Conservation (phyloP, 2,329 filamentous ascomycete genomes). For the Ophiocordyceps robertsii region DNA sequence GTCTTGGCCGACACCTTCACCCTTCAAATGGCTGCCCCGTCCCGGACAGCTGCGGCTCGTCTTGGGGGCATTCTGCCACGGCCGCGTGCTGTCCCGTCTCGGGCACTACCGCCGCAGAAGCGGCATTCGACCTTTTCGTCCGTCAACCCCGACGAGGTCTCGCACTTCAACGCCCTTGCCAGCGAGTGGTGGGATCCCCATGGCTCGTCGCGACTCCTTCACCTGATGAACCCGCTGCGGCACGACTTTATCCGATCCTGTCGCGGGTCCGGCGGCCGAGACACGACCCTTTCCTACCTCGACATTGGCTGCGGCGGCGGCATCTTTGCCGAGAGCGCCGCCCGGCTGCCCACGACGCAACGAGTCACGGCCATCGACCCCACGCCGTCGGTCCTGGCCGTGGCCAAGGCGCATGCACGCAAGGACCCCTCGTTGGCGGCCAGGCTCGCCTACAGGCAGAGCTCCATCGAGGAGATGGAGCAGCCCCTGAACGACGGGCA, state of each 20-base stretch:
- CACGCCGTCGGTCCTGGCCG: constrained; percentile 55
- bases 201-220: constrained; percentile 79
- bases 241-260: constrained; percentile 81
- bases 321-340: constrained; percentile 85
- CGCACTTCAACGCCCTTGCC: constrained; percentile 88
- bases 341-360: constrained; percentile 48
- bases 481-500: constrained; percentile 21
- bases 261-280: constrained; percentile 32
- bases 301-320: constrained; percentile 94
- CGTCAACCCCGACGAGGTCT: constrained; percentile 79
- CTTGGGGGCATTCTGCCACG: background rate
- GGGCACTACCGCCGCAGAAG: background rate
- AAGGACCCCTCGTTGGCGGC: constrained; percentile 54
- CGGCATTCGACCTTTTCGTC: constrained; percentile 38
- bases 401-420: constrained; percentile 64
- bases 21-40: constrained; percentile 4
- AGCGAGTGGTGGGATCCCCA: constrained; percentile 96
- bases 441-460: constrained; percentile 61
- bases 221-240: constrained; percentile 95
- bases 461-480: constrained; percentile 58
- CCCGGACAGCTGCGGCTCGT: constrained; percentile 2
- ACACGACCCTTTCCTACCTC: constrained; percentile 49
- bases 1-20: background rate
- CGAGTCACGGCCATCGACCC: constrained; percentile 69
- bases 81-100: background rate